Evolutionary conservation across 495 filamentous ascomycete species (phyloP).

Genomic region (Penicillium mononematosum): DNA sequence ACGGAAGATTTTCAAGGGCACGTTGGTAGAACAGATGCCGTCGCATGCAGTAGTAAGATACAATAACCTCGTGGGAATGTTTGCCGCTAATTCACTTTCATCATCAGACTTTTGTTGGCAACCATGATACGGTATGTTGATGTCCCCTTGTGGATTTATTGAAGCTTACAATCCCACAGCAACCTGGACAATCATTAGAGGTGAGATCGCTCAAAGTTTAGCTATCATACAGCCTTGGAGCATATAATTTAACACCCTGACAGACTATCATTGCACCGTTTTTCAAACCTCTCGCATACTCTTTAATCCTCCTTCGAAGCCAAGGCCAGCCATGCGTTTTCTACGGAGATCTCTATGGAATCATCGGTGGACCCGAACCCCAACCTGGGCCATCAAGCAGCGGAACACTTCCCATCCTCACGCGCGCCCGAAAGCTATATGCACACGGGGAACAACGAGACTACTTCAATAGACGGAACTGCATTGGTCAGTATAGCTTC

Average conservation of each 20-base stretch:
- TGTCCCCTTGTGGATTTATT: background rate
- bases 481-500: conserved; percentile 51
- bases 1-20: conserved; percentile 58
- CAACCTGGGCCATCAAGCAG: conserved; percentile 53
- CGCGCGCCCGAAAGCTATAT: conserved; percentile 65
- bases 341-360: conserved; percentile 73
- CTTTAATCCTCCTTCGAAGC: conserved; percentile 66
- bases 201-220: conserved; percentile 21
- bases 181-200: conserved; percentile 60
- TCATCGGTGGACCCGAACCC: conserved; percentile 45
- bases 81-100: conserved; percentile 8
- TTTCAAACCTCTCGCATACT: conserved; percentile 61
- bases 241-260: background rate
- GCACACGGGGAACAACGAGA: conserved; percentile 66
- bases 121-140: conserved; percentile 45
- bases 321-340: conserved; percentile 70
- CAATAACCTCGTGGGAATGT: background rate
- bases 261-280: conserved; percentile 51
- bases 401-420: conserved; percentile 57
- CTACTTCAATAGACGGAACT: conserved; percentile 64
- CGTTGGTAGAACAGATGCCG: conserved; percentile 57
- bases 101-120: conserved; percentile 43
- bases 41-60: conserved; percentile 58
- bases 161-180: conserved; percentile 33
- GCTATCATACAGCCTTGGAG: background rate